phyloP scores from a whole-genome alignment of 2,329 filamentous ascomycete genomes.

The Aspergillus tanneri region DNA sequence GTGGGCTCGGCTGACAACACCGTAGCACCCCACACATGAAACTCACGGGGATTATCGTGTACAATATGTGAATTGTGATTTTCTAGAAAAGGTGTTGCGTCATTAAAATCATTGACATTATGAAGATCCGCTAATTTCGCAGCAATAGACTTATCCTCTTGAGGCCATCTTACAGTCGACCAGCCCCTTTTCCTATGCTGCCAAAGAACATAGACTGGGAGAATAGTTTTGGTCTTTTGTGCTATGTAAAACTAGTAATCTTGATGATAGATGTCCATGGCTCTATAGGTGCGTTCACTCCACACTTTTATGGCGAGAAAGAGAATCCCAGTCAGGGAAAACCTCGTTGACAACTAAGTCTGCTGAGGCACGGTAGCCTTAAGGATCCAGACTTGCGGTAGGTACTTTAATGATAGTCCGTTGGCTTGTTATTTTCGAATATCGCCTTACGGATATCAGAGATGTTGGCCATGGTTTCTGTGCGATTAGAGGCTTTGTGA shows the following conservation, averaged over 20 bases:
- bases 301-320: conserved; percentile 16
- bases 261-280: conserved; percentile 13
- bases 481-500: too few species aligned
- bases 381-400: conserved; percentile 4
- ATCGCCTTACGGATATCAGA: too few species aligned
- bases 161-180: conserved; percentile 14
- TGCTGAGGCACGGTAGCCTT: conserved; percentile 9
- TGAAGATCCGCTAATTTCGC: conserved; percentile 14
- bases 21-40: too few species aligned
- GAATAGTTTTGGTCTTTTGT: conserved; percentile 8
- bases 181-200: conserved; percentile 8
- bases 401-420: conserved; percentile 9
- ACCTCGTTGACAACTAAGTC: conserved; percentile 18
- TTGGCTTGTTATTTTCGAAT: too few species aligned
- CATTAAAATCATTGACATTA: conserved; percentile 12
- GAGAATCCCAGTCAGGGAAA: conserved; percentile 14
- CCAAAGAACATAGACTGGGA: conserved; percentile 13
- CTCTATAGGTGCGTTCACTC: conserved; percentile 13
- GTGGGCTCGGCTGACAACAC: too few species aligned
- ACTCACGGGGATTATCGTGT: conserved; percentile 8
- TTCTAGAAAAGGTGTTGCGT: conserved; percentile 11
- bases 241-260: conserved; percentile 16
- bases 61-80: conserved; percentile 11
- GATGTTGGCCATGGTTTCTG: too few species aligned
- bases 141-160: conserved; percentile 13